phyloP scores from a whole-genome alignment of 148 eudicot genomes.

The Amaranthus cruentus region DNA sequence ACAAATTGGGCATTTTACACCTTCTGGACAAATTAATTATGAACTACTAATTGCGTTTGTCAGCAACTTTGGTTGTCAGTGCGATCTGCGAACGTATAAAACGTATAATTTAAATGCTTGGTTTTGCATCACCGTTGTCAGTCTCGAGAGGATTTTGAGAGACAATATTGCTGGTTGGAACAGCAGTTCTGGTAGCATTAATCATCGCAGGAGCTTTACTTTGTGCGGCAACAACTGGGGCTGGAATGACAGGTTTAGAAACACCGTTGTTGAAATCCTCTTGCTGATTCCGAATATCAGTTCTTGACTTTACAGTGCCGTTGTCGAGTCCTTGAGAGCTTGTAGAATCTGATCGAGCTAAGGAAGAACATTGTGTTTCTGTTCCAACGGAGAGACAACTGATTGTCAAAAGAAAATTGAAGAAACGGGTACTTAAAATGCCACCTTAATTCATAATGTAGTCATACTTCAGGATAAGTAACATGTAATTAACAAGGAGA shows the following conservation, averaged over 20 bases:
- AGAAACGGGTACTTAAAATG: too few species aligned
- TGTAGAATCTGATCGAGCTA: constrained; percentile 46
- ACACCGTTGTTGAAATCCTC: constrained; percentile 40
- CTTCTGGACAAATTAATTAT: constrained; percentile 19
- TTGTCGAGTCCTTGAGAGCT: constrained; percentile 36
- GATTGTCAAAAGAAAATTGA: background rate
- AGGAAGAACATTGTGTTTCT: constrained; percentile 66
- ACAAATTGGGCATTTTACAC: constrained; percentile 23
- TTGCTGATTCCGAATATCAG: constrained; percentile 36
- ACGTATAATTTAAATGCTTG: constrained; percentile 24
- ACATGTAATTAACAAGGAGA: too few species aligned
- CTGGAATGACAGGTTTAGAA: constrained; percentile 27
- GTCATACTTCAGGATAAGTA: too few species aligned
- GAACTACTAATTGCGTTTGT: constrained; percentile 14
- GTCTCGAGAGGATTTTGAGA: constrained; percentile 29
- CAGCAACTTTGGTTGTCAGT: constrained; percentile 16
- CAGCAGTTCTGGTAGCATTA: constrained; percentile 27
- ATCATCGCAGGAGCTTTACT: constrained; percentile 25
- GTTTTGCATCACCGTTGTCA: constrained; percentile 49
- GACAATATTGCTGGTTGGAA: constrained; percentile 29
- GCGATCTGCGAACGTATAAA: constrained; percentile 17
- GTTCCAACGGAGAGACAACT: constrained; percentile 18
- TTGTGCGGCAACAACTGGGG: background rate
- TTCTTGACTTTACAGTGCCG: constrained; percentile 30
- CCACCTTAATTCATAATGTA: too few species aligned